Percentiles rank a stretch among this genome's conserved stretches.
phyloP scores from a whole-genome alignment of 176 grass and related monocot species.

The Tillandsia leiboldiana region DNA sequence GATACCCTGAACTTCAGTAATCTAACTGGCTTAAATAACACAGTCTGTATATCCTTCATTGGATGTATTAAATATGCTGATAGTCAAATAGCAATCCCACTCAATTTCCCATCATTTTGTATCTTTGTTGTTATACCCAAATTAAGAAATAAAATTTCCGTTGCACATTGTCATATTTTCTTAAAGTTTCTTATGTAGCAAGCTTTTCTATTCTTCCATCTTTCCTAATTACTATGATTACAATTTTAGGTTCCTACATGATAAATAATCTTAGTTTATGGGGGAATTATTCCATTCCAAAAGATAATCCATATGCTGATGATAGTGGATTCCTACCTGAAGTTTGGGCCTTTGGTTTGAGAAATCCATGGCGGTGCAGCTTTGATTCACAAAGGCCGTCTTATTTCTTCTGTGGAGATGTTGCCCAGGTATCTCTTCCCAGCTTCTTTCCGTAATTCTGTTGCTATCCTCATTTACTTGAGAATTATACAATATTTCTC shows the following conservation, averaged over 20 bases:
- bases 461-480: background rate
- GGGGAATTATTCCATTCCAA: slow-evolving; percentile 72
- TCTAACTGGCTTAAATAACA: too few species aligned
- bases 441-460: background rate
- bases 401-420: slow-evolving; percentile 64
- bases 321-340: slow-evolving; percentile 50
- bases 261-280: slow-evolving; percentile 22
- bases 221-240: background rate
- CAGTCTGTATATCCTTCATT: too few species aligned
- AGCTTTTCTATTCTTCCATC: background rate
- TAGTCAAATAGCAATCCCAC: too few species aligned
- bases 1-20: too few species aligned
- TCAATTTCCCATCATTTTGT: too few species aligned
- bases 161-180: too few species aligned
- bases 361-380: slow-evolving; percentile 80
- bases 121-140: too few species aligned
- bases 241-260: slow-evolving; percentile 7
- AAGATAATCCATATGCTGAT: slow-evolving; percentile 52
- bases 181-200: background rate
- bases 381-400: slow-evolving; percentile 60
- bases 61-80: too few species aligned
- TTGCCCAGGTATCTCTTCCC: slow-evolving; percentile 36
- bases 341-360: slow-evolving; percentile 62
- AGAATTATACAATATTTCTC: background rate
- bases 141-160: too few species aligned